Evolutionary conservation across 306 rosid genomes (phyloP).

Genomic region (Biancaea sappan): DNA sequence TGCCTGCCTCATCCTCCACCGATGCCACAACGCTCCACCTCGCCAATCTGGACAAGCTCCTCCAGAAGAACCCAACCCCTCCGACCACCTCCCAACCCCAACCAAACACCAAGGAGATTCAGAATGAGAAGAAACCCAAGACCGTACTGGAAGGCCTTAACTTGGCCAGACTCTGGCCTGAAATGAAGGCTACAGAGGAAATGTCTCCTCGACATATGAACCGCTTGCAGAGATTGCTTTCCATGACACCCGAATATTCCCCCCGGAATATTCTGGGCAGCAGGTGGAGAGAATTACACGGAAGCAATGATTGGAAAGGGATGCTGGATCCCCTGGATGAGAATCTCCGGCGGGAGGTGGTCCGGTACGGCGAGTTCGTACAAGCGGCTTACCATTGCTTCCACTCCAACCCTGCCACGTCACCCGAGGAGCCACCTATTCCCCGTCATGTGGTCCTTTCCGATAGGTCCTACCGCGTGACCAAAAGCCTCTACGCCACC

Average conservation of each 20-base stretch:
- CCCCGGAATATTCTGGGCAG: conserved; percentile 66
- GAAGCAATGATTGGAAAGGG: conserved; percentile 78
- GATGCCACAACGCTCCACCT: conserved; percentile 57
- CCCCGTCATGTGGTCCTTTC: conserved; percentile 55
- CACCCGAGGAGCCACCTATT: conserved; percentile 50
- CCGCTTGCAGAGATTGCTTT: conserved; percentile 63
- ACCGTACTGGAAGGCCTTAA: conserved; percentile 56
- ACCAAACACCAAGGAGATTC: background rate
- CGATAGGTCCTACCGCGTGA: conserved; percentile 65
- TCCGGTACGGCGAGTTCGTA: conserved; percentile 79
- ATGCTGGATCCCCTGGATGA: conserved; percentile 84
- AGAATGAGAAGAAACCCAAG: conserved; percentile 47
- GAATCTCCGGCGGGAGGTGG: conserved; percentile 93
- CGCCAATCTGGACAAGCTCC: conserved; percentile 74
- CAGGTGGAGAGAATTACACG: conserved; percentile 84
- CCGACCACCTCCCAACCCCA: conserved; percentile 28
- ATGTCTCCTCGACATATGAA: conserved; percentile 80
- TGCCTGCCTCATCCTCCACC: conserved; percentile 36
- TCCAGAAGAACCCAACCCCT: too few species aligned
- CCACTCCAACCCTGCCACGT: conserved; percentile 76
- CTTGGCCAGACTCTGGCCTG: conserved; percentile 65
- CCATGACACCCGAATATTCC: conserved; percentile 71
- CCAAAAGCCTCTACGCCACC: conserved; percentile 87
- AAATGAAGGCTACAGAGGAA: conserved; percentile 64
- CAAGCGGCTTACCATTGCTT: conserved; percentile 86